These are phyloP conservation scores for Teunomyces cretensis DNA, from an alignment of 805 yeast species.

Conservation along the genomic window DNA sequence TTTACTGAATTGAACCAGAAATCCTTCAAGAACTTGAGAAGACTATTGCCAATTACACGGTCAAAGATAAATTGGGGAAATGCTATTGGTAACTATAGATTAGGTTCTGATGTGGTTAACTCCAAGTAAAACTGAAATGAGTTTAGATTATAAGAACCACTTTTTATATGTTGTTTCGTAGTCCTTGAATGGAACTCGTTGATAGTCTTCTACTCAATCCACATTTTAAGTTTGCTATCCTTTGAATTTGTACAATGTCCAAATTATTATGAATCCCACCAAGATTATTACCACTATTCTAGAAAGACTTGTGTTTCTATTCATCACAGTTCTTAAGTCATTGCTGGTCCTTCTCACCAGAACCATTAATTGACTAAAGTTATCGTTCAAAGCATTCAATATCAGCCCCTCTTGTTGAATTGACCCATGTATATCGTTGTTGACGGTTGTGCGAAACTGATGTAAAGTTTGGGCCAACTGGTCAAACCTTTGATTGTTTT, in stretches of 20 bases:
- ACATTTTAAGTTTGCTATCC: conserved; percentile 5
- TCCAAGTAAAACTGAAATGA: conserved; percentile 16
- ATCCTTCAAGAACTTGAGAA: conserved; percentile 79
- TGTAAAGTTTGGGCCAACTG: conserved; percentile 42
- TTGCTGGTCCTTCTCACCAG: conserved; percentile 42
- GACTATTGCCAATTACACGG: conserved; percentile 90
- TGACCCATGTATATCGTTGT: conserved; percentile 40
- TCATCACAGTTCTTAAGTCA: conserved; percentile 40
- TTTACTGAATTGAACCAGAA: conserved; percentile 75
- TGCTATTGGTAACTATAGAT: conserved; percentile 83
- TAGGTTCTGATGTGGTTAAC: conserved; percentile 74
- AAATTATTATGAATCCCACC: conserved; percentile 32
- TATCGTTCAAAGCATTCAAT: conserved; percentile 38
- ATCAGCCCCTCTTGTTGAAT: conserved; percentile 41
- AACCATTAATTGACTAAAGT: conserved; percentile 36
- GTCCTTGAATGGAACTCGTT: neutral
- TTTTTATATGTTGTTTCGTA: neutral
- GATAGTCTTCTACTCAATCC: neutral
- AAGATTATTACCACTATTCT: conserved; percentile 36
- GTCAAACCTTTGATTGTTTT: conserved; percentile 43
- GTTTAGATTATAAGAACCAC: too few species aligned
- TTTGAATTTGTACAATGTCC: conserved; percentile 39
- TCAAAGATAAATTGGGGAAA: conserved; percentile 94
- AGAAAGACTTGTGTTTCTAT: conserved; percentile 40
- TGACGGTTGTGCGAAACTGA: conserved; percentile 43